Percentiles rank a stretch among this genome's conserved stretches.
These are phyloP conservation scores for Cutaneotrichosporon daszewskae DNA, from an alignment of 1,284 basidiomycete genomes.

Conservation along the genomic window DNA sequence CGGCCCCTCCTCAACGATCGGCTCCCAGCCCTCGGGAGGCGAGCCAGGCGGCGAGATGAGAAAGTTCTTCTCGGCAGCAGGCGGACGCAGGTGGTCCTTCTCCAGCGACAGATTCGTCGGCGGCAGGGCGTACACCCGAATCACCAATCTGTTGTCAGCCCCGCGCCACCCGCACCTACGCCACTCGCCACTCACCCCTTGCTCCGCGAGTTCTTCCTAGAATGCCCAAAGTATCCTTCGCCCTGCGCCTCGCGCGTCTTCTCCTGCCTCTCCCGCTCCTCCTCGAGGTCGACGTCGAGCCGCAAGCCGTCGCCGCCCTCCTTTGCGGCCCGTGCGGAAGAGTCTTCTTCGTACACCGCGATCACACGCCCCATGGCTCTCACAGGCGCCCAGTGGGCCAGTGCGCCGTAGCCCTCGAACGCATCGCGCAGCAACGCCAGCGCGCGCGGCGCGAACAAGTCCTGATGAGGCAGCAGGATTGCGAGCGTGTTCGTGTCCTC, in stretches of 20 bases:
- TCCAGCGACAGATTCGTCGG: conserved; percentile 55
- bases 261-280: neutral
- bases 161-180: neutral
- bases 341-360: conserved; percentile 66
- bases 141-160: conserved; percentile 49
- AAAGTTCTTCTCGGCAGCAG: conserved; percentile 82
- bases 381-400: conserved; percentile 81
- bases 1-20: conserved; percentile 82
- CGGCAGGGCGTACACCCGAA: conserved; percentile 75
- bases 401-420: conserved; percentile 65
- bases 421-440: conserved; percentile 62
- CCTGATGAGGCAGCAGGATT: conserved; percentile 59
- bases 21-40: conserved; percentile 95
- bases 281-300: conserved; percentile 25
- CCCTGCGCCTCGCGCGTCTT: neutral
- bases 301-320: conserved; percentile 45
- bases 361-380: conserved; percentile 73
- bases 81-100: conserved; percentile 61
- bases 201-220: conserved; percentile 9
- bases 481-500: conserved; percentile 61
- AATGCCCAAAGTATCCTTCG: conserved; percentile 7
- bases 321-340: conserved; percentile 29
- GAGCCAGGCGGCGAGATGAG: conserved; percentile 97
- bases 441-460: conserved; percentile 64
- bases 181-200: conserved; percentile 5